These are phyloP conservation scores for Kwoniella botswanensis DNA, from an alignment of 768 basidiomycete genomes.

Conservation along the genomic window DNA sequence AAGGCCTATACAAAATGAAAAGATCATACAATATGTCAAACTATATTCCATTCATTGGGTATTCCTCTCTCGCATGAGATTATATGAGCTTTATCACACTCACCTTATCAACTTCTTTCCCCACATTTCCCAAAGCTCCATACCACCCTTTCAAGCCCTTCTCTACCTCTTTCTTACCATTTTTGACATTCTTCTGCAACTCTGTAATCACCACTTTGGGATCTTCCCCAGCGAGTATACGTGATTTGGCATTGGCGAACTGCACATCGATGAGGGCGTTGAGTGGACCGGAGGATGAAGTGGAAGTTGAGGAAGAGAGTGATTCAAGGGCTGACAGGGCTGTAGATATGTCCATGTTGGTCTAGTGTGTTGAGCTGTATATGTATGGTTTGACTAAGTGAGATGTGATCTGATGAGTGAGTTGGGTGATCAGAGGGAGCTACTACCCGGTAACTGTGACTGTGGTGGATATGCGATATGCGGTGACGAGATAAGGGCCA, in stretches of 20 bases:
- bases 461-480: not conserved
- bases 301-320: slow-evolving; percentile 41
- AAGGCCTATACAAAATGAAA: slow-evolving; percentile 30
- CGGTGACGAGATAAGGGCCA: slow-evolving; percentile 7
- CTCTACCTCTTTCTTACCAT: slow-evolving; percentile 80
- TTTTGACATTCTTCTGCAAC: slow-evolving; percentile 63
- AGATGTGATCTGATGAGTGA: not conserved
- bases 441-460: not conserved
- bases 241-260: slow-evolving; percentile 34
- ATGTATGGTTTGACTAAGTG: not conserved
- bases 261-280: slow-evolving; percentile 45
- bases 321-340: slow-evolving; percentile 48
- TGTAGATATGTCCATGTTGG: slow-evolving; percentile 31
- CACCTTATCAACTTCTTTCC: slow-evolving; percentile 91
- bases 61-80: no score
- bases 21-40: no score
- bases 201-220: slow-evolving; percentile 39
- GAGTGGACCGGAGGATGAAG: slow-evolving; percentile 43
- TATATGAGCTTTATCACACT: slow-evolving; percentile 25
- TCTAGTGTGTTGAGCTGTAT: not conserved
- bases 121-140: slow-evolving; percentile 73
- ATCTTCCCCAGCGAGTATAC: slow-evolving; percentile 43
- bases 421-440: not conserved
- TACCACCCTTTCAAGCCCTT: slow-evolving; percentile 90
- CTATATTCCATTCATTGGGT: no score